These are phyloP conservation scores for Vitis rupestris DNA, from an alignment of 164 flowering plant species.

Conservation along the genomic window DNA sequence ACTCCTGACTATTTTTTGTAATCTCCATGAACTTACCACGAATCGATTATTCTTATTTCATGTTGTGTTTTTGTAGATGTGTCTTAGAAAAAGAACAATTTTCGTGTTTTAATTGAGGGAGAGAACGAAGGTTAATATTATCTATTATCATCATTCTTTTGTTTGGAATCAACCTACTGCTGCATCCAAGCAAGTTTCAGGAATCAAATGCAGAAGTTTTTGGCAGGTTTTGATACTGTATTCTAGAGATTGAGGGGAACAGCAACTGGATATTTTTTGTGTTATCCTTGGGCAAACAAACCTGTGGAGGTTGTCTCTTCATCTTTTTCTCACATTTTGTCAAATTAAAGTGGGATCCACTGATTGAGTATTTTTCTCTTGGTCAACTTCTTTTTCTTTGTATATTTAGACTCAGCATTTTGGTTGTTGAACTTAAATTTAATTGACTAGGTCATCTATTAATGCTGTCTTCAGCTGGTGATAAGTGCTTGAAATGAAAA, in stretches of 20 bases:
- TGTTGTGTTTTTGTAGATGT: conserved; percentile 41
- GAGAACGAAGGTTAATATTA: conserved; percentile 8
- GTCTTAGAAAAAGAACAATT: conserved; percentile 32
- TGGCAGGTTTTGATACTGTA: conserved; percentile 9
- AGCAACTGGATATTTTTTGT: not conserved
- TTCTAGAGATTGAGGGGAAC: conserved; percentile 7
- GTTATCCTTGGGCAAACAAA: not conserved
- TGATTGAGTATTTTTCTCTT: too few relatives aligned
- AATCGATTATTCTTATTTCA: conserved; percentile 17
- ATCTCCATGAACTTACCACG: conserved; percentile 19
- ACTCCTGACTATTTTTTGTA: conserved; percentile 90
- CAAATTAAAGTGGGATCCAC: too few relatives aligned
- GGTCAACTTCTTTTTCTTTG: too few relatives aligned
- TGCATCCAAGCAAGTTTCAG: conserved; percentile 9
- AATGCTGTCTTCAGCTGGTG: too few relatives aligned
- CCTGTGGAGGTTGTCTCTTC: too few relatives aligned
- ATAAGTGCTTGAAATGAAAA: too few relatives aligned
- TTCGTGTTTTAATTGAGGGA: conserved; percentile 10
- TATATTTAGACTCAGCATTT: too few relatives aligned
- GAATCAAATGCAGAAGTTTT: not conserved
- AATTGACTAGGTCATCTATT: too few relatives aligned
- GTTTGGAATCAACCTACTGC: not conserved
- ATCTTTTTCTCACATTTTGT: too few relatives aligned
- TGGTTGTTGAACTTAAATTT: too few relatives aligned
- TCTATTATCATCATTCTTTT: conserved; percentile 9